These are phyloP conservation scores for Arxiozyma slooffiae DNA, from an alignment of 1,139 yeast species.

Conservation along the genomic window DNA sequence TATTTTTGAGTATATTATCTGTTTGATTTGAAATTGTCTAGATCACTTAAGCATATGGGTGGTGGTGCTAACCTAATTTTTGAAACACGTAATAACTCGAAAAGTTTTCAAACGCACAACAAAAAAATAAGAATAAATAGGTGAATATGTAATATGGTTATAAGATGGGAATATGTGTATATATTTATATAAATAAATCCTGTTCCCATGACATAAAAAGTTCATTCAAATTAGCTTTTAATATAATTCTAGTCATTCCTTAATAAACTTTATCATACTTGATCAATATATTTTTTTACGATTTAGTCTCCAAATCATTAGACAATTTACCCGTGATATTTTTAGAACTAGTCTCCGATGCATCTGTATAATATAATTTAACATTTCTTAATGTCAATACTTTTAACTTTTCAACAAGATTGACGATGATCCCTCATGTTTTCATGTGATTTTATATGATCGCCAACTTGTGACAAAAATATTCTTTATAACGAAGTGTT, in stretches of 20 bases:
- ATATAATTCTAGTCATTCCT: conserved; percentile 60
- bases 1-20: neutral
- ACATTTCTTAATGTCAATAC: conserved; percentile 17
- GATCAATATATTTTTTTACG: conserved; percentile 20
- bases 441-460: conserved; percentile 6
- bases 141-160: neutral
- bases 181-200: conserved; percentile 40
- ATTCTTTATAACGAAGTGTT: conserved; percentile 25
- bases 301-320: conserved; percentile 11
- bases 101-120: too few relatives aligned
- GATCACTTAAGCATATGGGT: too few relatives aligned
- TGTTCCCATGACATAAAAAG: conserved; percentile 74
- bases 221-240: conserved; percentile 37
- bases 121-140: too few relatives aligned
- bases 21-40: neutral
- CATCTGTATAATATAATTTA: conserved; percentile 21
- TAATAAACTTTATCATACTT: conserved; percentile 53
- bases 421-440: conserved; percentile 17
- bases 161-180: neutral
- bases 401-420: conserved; percentile 19
- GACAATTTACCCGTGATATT: conserved; percentile 20
- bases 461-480: conserved; percentile 17
- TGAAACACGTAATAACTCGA: too few relatives aligned
- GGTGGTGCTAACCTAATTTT: too few relatives aligned
- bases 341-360: conserved; percentile 22